Evolutionary conservation across 225 moss, liverwort and hornwort genomes (phyloP).

Genomic region (Neckera pumila): DNA sequence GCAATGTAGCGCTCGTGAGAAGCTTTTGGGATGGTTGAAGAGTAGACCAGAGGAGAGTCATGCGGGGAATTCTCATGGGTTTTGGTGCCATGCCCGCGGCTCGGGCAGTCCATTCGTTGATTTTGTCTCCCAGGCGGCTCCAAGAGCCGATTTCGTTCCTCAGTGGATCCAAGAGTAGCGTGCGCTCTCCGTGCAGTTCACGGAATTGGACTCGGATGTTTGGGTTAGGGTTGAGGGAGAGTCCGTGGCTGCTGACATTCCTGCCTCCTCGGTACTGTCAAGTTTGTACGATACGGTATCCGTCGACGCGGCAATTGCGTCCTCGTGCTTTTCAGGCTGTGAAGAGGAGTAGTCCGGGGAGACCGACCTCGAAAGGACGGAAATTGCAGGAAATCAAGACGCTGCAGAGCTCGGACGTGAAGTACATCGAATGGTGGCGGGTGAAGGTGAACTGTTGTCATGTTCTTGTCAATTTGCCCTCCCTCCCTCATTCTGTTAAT

Average conservation of each 20-base stretch:
- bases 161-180: neutral
- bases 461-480: neutral
- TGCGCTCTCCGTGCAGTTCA: neutral
- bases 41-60: neutral
- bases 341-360: neutral
- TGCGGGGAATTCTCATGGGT: slow-evolving; percentile 26
- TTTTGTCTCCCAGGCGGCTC: neutral
- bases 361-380: slow-evolving; percentile 13
- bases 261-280: neutral
- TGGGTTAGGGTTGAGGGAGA: neutral
- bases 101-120: slow-evolving; percentile 24
- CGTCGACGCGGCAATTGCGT: neutral
- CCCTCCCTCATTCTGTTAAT: neutral
- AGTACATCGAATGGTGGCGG: slow-evolving; percentile 91
- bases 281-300: neutral
- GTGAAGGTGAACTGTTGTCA: slow-evolving; percentile 26
- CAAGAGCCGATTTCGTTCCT: neutral
- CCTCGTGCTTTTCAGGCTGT: slow-evolving; percentile 16
- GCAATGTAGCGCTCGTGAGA: neutral
- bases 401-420: slow-evolving; percentile 32
- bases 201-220: neutral
- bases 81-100: slow-evolving; percentile 13
- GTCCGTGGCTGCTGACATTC: neutral
- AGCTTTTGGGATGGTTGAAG: neutral
- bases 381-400: slow-evolving; percentile 27